Base-by-base conservation (phyloP, 2,329 filamentous ascomycete species). In the Lachnellula willkommii region DNA sequence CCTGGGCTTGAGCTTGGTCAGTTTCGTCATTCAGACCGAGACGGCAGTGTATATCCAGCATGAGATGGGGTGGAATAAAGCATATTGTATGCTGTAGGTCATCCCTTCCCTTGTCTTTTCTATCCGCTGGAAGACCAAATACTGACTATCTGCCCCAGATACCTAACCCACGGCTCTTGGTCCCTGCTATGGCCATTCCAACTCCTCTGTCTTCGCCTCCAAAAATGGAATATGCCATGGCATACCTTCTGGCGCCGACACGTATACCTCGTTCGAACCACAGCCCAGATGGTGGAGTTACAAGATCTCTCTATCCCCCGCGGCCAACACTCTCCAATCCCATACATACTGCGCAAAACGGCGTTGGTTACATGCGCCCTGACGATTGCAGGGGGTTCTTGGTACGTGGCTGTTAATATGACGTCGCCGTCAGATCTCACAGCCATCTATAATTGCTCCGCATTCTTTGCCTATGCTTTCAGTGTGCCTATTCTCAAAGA, bases 401-500 rank as follows among this genome's bases (percentile, higher is more conserved):
- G 94, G 94, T 99, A 97, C 68, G 79, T 97, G 37, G 93, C 94
- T 15, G 93, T 99, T 56, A 89, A 90, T 73, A 75, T 96, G 77
- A 99, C 94, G 1, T 96, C 89, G 3, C 88, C 94, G 2, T 91
- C 88, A 63, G 94, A 99, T 72, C 75, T 99, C 65, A 99, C 94
- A 0, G 94, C 94, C 53, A 99, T 99, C 66, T 99, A 99, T 80
- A 99, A 99, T 75, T 99, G 94, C 78, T 95, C 90, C 52, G 93
- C 94, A 56, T 99, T 99, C 74, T 99, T 99, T 71, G 94, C 94
- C 49, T 99, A 99, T 70, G 93, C 90, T 12, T 99, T 99, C 70
- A 95, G 89, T 47, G 91, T 99, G 46, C 91, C 92, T 1, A 74
- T 99, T 17, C 78, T 99, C 2, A 85, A 89, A 55, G 94, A 99